phyloP scores from a whole-genome alignment of 2,329 filamentous ascomycete genomes.

The Pseudovirgaria hyperparasitica region DNA sequence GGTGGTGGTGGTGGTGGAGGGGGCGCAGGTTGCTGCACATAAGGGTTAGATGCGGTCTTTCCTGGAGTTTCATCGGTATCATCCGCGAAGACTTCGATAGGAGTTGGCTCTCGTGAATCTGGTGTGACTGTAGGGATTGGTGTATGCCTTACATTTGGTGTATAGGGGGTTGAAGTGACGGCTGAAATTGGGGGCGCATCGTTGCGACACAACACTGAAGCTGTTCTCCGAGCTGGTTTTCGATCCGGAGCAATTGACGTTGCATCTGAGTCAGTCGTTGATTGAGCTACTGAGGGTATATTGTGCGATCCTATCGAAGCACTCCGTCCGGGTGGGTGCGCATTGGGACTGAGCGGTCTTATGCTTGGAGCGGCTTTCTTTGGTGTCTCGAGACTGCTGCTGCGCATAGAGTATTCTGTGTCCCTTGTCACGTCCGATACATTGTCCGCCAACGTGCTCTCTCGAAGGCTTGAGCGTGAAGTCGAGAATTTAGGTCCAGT shows the following conservation, averaged over 20 bases:
- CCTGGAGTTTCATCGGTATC: no score
- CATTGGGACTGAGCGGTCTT: constrained; percentile 14
- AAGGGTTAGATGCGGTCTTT: constrained; percentile 7
- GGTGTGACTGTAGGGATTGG: constrained; percentile 20
- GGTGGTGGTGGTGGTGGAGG: constrained; percentile 61
- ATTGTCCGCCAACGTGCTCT: constrained; percentile 19
- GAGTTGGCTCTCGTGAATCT: constrained; percentile 22
- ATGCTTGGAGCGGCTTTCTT: constrained; percentile 8
- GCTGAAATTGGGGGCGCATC: constrained; percentile 28
- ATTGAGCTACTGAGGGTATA: constrained; percentile 26
- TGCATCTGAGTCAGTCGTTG: constrained; percentile 31
- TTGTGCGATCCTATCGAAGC: constrained; percentile 20
- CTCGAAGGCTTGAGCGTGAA: constrained; percentile 31
- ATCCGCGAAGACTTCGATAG: constrained; percentile 33
- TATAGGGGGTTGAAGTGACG: constrained; percentile 33
- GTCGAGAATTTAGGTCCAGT: constrained; percentile 24
- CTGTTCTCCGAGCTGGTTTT: constrained; percentile 13
- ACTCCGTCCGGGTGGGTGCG: constrained; percentile 4
- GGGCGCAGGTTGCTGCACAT: constrained; percentile 43
- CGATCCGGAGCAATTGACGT: constrained; percentile 31
- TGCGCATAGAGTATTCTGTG: constrained; percentile 26
- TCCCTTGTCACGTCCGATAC: constrained; percentile 30
- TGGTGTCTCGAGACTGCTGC: constrained; percentile 21
- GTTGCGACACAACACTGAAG: constrained; percentile 18
- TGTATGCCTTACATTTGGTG: constrained; percentile 27